Percentiles rank a stretch among this genome's conserved stretches.
Conservation (phyloP, 805 yeast genomes). For the Candida verbasci region DNA sequence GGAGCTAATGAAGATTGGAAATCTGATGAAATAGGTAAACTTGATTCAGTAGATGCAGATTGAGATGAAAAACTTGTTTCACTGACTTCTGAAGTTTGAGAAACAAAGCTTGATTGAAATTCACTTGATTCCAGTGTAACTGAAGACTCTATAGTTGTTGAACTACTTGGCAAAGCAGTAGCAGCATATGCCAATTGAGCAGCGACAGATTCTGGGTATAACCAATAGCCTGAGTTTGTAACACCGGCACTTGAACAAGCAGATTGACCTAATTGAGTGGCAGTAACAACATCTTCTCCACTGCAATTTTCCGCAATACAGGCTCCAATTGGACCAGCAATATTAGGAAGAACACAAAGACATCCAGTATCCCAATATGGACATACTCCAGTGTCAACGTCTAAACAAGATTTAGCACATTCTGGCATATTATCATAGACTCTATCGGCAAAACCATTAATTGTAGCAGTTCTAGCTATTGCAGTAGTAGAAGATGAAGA, state of each 20-base stretch:
- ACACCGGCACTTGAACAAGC: slow-evolving; percentile 19
- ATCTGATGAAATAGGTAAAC: slow-evolving; percentile 9
- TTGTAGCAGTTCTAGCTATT: slow-evolving; percentile 43
- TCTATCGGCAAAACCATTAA: slow-evolving; percentile 34
- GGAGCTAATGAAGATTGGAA: slow-evolving; percentile 1
- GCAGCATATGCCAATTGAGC: slow-evolving; percentile 19
- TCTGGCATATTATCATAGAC: slow-evolving; percentile 28
- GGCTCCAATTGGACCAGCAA: slow-evolving; percentile 27
- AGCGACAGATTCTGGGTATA: slow-evolving; percentile 12
- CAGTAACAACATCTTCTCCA: slow-evolving; percentile 26
- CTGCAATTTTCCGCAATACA: slow-evolving; percentile 36
- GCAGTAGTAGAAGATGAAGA: slow-evolving; percentile 8
- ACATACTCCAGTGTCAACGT: slow-evolving; percentile 32
- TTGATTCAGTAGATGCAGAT: slow-evolving; percentile 5
- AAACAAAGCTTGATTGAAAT: neutral
- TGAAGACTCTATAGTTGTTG: slow-evolving; percentile 9
- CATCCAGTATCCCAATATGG: slow-evolving; percentile 43
- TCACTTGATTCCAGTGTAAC: too few species aligned
- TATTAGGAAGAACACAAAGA: slow-evolving; percentile 37
- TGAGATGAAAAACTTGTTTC: neutral
- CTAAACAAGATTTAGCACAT: slow-evolving; percentile 38
- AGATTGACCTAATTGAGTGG: slow-evolving; percentile 24
- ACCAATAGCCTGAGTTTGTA: slow-evolving; percentile 28
- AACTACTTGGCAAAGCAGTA: slow-evolving; percentile 10
- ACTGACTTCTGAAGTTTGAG: neutral